A percentile compares a stretch with the other conserved stretches of the same genome.
Conservation (phyloP, 306 rosid genomes). For the Cajanus cajan region DNA sequence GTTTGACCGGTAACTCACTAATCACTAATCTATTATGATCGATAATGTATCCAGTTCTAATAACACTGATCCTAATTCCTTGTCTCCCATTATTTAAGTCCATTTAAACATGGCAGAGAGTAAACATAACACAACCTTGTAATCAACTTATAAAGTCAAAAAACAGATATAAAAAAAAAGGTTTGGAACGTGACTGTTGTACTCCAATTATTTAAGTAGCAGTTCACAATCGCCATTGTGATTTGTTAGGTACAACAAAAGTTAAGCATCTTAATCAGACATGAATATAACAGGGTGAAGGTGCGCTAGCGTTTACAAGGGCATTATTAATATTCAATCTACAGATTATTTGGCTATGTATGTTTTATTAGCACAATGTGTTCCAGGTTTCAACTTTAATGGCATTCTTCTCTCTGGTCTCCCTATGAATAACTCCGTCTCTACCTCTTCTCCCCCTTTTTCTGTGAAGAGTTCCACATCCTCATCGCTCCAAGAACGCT, state of each 20-base stretch:
- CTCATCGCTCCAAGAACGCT: neutral
- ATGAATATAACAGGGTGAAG: neutral
- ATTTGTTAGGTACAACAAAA: neutral
- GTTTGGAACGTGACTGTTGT: neutral
- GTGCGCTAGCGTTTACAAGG: neutral
- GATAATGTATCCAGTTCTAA: no score
- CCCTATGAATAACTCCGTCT: constrained; percentile 77
- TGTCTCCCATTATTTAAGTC: neutral
- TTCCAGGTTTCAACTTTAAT: constrained; percentile 4
- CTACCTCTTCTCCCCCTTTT: constrained; percentile 49
- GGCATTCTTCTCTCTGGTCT: constrained; percentile 46
- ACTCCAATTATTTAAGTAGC: neutral
- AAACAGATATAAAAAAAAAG: neutral
- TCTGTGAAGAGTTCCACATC: neutral
- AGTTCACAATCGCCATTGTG: neutral
- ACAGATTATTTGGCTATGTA: neutral
- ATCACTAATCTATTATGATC: no score
- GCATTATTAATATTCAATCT: neutral
- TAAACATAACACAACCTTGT: neutral
- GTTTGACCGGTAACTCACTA: no score
- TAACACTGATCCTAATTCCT: no score
- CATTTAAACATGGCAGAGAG: neutral
- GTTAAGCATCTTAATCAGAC: neutral
- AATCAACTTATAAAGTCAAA: neutral
- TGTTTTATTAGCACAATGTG: neutral